phyloP scores from a whole-genome alignment of 108 stramenopile genomes.

The Schizochytrium sp. region DNA sequence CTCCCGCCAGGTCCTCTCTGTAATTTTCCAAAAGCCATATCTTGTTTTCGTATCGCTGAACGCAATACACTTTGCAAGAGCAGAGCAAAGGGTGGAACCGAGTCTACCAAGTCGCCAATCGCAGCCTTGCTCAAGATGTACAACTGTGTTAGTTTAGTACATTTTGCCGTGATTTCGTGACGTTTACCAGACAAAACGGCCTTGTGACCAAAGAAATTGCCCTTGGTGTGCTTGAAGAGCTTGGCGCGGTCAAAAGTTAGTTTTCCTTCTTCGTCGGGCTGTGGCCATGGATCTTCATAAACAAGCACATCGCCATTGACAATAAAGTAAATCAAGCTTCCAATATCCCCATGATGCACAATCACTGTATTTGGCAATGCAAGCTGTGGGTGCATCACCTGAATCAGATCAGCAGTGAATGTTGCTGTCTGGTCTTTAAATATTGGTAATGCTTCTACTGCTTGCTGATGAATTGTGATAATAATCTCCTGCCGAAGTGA shows the following conservation, averaged over 20 bases:
- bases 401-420: conserved; percentile 65
- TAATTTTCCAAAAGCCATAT: conserved; percentile 40
- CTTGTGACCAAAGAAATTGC: conserved; percentile 67
- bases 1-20: neutral
- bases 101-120: conserved; percentile 46
- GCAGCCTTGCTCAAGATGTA: conserved; percentile 22
- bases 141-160: conserved; percentile 20
- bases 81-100: conserved; percentile 45
- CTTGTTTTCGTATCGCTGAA: conserved; percentile 15
- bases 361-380: conserved; percentile 61
- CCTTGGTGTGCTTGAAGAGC: conserved; percentile 53
- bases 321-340: conserved; percentile 68
- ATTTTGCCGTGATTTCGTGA: conserved; percentile 34
- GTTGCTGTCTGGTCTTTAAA: conserved; percentile 66
- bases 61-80: conserved; percentile 6
- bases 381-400: conserved; percentile 65
- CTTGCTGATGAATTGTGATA: conserved; percentile 67
- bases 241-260: conserved; percentile 21
- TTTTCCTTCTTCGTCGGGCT: conserved; percentile 57
- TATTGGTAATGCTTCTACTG: conserved; percentile 64
- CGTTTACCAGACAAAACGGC: conserved; percentile 52
- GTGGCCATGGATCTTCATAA: conserved; percentile 61
- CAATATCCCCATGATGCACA: conserved; percentile 59
- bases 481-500: conserved; percentile 68
- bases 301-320: conserved; percentile 65